phyloP scores from a whole-genome alignment of 805 yeast genomes.

The Priceomyces carsonii region DNA sequence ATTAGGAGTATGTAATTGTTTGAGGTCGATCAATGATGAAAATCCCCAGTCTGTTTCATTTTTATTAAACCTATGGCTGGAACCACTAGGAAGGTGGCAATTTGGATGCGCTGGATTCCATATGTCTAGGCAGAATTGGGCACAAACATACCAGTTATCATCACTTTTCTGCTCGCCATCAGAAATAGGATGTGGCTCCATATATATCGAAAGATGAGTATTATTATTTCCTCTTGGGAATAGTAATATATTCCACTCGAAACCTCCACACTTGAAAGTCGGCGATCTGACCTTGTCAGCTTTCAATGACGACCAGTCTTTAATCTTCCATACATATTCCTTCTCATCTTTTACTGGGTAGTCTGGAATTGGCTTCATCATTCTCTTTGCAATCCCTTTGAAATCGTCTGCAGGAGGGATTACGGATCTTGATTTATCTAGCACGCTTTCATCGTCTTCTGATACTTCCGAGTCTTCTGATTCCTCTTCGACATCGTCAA shows the following conservation, averaged over 20 bases:
- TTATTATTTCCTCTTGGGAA: conserved; percentile 76
- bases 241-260: conserved; percentile 66
- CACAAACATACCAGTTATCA: conserved; percentile 83
- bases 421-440: conserved; percentile 4
- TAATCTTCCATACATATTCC: conserved; percentile 51
- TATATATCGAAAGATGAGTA: conserved; percentile 63
- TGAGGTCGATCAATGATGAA: conserved; percentile 65
- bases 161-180: conserved; percentile 30
- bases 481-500: conserved; percentile 9
- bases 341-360: conserved; percentile 37
- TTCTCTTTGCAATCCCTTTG: conserved; percentile 23
- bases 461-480: conserved; percentile 3
- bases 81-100: conserved; percentile 58
- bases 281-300: conserved; percentile 49
- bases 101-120: conserved; percentile 78
- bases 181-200: conserved; percentile 66
- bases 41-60: conserved; percentile 96
- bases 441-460: conserved; percentile 3
- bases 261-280: conserved; percentile 57
- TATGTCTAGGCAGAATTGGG: conserved; percentile 80
- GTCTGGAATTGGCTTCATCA: conserved; percentile 41
- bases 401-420: conserved; percentile 33
- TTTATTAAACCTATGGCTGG: conserved; percentile 76
- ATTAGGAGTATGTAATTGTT: conserved; percentile 33
- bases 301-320: conserved; percentile 45